Evolutionary conservation across 139 green algal genomes (phyloP).

Genomic region (Coccomyxa sp.): DNA sequence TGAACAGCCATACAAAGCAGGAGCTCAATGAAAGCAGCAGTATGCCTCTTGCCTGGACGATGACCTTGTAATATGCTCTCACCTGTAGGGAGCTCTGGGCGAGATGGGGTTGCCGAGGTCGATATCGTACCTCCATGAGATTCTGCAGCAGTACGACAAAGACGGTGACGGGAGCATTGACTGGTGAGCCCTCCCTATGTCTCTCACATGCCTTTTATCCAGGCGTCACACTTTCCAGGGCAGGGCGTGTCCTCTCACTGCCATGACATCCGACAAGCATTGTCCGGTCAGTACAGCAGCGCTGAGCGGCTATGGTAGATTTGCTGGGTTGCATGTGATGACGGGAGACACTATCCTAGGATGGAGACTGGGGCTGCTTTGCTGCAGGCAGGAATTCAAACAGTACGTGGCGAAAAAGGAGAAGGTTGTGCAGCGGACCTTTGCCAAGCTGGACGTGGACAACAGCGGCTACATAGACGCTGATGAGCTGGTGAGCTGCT

Average conservation of each 20-base stretch:
- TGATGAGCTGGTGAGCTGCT: background rate
- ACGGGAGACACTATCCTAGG: background rate
- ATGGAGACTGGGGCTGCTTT: too few species aligned
- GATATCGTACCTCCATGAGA: background rate
- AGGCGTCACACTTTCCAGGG: background rate
- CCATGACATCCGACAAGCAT: too few species aligned
- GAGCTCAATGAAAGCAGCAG: too few species aligned
- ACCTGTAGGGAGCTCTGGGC: constrained; percentile 18
- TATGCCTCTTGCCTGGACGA: too few species aligned
- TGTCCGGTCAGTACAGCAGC: background rate
- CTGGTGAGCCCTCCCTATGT: background rate
- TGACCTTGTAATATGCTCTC: too few species aligned
- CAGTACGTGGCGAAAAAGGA: background rate
- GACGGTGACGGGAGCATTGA: constrained; percentile 8
- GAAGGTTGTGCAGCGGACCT: background rate
- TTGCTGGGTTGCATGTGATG: background rate
- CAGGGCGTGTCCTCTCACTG: too few species aligned
- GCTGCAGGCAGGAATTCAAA: background rate
- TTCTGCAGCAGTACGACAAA: constrained; percentile 25
- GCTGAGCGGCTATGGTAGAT: background rate
- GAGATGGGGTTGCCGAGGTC: constrained; percentile 16
- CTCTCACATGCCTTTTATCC: background rate
- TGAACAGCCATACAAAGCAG: too few species aligned
- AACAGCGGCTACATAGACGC: background rate
- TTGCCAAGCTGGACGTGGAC: background rate